A percentile compares a stretch with the other conserved stretches of the same genome.
phyloP scores from a whole-genome alignment of 208 protist species.

The Wallacemonas sp. region DNA sequence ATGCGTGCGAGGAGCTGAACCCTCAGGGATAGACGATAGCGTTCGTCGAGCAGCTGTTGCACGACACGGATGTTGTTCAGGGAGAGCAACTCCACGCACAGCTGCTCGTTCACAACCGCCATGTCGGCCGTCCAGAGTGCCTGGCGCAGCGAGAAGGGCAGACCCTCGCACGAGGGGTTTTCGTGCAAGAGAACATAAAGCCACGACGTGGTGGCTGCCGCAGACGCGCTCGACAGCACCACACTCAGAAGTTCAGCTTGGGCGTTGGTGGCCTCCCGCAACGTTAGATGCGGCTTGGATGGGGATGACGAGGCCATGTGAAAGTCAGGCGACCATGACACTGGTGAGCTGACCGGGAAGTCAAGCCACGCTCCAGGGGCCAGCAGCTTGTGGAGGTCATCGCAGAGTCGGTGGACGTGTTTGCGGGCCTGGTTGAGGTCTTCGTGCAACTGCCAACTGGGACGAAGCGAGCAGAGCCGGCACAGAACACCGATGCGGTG shows the following conservation, averaged over 20 bases:
- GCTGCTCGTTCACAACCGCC: constrained; percentile 21
- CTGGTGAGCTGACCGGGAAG: not conserved
- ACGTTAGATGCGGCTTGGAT: constrained; percentile 8
- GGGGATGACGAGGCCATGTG: constrained; percentile 8
- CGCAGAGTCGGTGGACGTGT: not conserved
- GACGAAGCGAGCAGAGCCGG: constrained; percentile 35
- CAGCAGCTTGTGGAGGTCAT: constrained; percentile 6
- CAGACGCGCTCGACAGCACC: constrained; percentile 35
- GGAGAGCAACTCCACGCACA: constrained; percentile 52
- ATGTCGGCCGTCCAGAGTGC: constrained; percentile 45
- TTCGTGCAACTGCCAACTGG: constrained; percentile 37
- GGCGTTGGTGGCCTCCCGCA: constrained; percentile 35
- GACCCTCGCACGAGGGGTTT: constrained; percentile 12
- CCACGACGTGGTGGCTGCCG: constrained; percentile 49
- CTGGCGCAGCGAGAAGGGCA: constrained; percentile 31
- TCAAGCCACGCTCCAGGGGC: constrained; percentile 8
- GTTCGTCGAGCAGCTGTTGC: constrained; percentile 29
- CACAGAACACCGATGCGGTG: constrained; percentile 23
- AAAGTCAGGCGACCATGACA: constrained; percentile 4
- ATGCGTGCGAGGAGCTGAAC: constrained; percentile 46
- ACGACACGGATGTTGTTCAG: constrained; percentile 20
- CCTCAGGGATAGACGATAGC: constrained; percentile 30
- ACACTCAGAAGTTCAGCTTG: constrained; percentile 53
- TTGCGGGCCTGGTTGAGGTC: constrained; percentile 30
- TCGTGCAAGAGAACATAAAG: constrained; percentile 54